Evolutionary conservation across 345 rosid genomes (phyloP).

Genomic region (Ailanthus altissimus): DNA sequence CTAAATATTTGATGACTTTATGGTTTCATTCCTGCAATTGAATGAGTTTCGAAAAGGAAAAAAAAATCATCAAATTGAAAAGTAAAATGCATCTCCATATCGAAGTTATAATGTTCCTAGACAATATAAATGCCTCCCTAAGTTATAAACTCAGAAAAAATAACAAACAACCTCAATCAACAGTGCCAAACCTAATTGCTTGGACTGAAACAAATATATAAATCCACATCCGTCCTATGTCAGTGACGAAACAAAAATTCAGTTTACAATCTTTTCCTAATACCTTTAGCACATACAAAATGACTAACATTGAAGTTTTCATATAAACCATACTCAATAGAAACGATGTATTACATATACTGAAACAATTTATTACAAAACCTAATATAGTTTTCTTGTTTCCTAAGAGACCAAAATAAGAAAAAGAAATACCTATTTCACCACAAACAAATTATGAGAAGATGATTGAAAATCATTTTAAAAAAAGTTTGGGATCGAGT

Average conservation of each 20-base stretch:
- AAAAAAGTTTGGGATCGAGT: no score
- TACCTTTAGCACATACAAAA: neutral
- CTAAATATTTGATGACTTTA: slow-evolving; percentile 94
- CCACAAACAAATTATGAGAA: no score
- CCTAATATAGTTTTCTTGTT: neutral
- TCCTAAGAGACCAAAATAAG: no score
- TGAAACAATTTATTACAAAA: neutral
- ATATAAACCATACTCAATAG: no score
- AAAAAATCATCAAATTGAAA: neutral
- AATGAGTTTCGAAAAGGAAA: neutral
- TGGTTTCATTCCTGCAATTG: slow-evolving; percentile 90
- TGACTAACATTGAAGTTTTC: no score
- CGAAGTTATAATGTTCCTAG: neutral
- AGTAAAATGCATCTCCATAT: neutral
- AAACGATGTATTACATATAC: no score
- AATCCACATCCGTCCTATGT: neutral
- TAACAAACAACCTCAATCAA: no score
- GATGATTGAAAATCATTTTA: no score
- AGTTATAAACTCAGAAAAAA: neutral
- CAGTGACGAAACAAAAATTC: neutral
- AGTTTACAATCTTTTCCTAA: neutral
- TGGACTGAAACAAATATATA: neutral
- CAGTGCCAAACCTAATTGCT: neutral
- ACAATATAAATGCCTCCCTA: neutral
- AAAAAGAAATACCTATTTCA: no score